These are phyloP conservation scores for Gliomastix tumulicola DNA, from an alignment of 2,329 filamentous ascomycete species.

Conservation along the genomic window DNA sequence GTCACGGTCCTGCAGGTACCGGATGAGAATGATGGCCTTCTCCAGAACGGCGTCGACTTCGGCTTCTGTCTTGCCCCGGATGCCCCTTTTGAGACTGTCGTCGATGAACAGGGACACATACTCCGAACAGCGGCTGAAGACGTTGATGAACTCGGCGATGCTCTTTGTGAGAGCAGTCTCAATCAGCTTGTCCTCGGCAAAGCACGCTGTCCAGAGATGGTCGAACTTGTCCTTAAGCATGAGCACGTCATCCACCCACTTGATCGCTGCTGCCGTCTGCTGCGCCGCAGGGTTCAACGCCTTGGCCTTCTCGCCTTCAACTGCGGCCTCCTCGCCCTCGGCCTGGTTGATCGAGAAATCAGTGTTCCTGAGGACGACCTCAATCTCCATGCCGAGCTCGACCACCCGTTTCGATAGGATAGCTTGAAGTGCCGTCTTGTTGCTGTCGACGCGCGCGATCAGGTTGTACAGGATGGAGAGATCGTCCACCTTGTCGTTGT, in stretches of 20 bases:
- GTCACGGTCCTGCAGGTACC: slow-evolving; percentile 87
- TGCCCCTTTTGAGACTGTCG: slow-evolving; percentile 88
- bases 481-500: slow-evolving; percentile 76
- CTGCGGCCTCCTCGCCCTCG: slow-evolving; percentile 40
- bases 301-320: slow-evolving; percentile 27
- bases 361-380: slow-evolving; percentile 54
- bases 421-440: slow-evolving; percentile 62
- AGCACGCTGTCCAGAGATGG: slow-evolving; percentile 65
- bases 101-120: slow-evolving; percentile 96
- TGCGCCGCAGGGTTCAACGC: slow-evolving; percentile 52
- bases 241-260: slow-evolving; percentile 92
- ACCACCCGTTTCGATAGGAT: slow-evolving; percentile 70
- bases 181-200: slow-evolving; percentile 67
- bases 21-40: slow-evolving; percentile 80
- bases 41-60: slow-evolving; percentile 82
- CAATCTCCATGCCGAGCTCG: slow-evolving; percentile 76
- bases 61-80: slow-evolving; percentile 84
- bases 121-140: slow-evolving; percentile 79
- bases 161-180: slow-evolving; percentile 80
- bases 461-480: slow-evolving; percentile 76
- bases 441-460: slow-evolving; percentile 67
- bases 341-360: slow-evolving; percentile 38
- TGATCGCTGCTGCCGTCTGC: slow-evolving; percentile 80
- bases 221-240: slow-evolving; percentile 86
- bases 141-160: slow-evolving; percentile 89